Percentiles rank a stretch among this genome's conserved stretches.
These are phyloP conservation scores for Arthrobotrys megalospora DNA, from an alignment of 2,329 filamentous ascomycete species.

Conservation along the genomic window DNA sequence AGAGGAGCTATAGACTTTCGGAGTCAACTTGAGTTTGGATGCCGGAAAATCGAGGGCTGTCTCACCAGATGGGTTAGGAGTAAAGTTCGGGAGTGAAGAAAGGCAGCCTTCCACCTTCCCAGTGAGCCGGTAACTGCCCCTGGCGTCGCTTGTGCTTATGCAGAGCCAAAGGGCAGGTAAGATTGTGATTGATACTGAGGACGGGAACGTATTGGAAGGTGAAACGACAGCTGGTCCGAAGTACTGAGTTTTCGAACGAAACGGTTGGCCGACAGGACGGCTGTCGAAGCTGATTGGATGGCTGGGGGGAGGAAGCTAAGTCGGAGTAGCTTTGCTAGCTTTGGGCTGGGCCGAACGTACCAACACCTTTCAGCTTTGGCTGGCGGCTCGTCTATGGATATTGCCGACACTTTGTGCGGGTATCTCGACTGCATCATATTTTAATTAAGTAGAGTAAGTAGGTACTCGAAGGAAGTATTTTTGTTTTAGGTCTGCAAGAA, in stretches of 20 bases:
- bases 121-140: conserved; percentile 29
- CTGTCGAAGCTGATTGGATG: conserved; percentile 21
- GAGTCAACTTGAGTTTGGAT: background rate
- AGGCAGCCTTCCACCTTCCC: conserved; percentile 23
- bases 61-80: conserved; percentile 18
- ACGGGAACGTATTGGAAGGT: conserved; percentile 31
- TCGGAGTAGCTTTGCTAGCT: too few species aligned
- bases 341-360: background rate
- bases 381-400: too few species aligned
- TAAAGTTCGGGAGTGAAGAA: conserved; percentile 31
- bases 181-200: conserved; percentile 30
- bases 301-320: conserved; percentile 9
- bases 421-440: too few species aligned
- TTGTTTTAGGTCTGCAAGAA: too few species aligned
- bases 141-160: conserved; percentile 29
- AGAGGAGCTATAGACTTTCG: conserved; percentile 4
- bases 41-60: conserved; percentile 18
- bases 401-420: too few species aligned
- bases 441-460: too few species aligned
- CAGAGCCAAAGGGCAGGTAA: conserved; percentile 36
- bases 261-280: conserved; percentile 7
- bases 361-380: background rate
- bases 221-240: conserved; percentile 51
- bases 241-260: conserved; percentile 8
- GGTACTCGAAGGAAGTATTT: too few species aligned